Evolutionary conservation across 352 stramenopile genomes (phyloP).

Genomic region (Phytophthora citricola): DNA sequence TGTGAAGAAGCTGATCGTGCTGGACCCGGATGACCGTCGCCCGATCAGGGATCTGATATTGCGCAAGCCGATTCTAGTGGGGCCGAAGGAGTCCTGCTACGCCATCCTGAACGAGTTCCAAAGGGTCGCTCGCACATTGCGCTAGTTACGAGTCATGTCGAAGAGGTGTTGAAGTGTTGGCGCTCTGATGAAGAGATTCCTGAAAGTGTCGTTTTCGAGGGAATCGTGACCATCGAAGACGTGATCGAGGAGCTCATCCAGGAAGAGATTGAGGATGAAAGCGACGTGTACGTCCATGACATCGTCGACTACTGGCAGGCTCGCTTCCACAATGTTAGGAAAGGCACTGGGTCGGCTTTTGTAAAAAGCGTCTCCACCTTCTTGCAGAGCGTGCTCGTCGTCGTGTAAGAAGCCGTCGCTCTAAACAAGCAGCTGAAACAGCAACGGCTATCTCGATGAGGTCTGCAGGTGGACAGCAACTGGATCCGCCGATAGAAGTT

Average conservation of each 20-base stretch:
- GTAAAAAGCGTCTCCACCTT: slow-evolving; percentile 51
- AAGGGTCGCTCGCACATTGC: slow-evolving; percentile 85
- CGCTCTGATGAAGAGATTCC: slow-evolving; percentile 47
- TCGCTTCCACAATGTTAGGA: slow-evolving; percentile 33
- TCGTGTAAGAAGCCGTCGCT: slow-evolving; percentile 46
- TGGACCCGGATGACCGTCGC: slow-evolving; percentile 82
- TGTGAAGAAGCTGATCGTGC: slow-evolving; percentile 91
- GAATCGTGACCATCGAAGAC: slow-evolving; percentile 94
- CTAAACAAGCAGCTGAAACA: slow-evolving; percentile 32
- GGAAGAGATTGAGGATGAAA: slow-evolving; percentile 94
- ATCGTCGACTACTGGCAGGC: slow-evolving; percentile 70
- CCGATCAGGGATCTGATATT: slow-evolving; percentile 73
- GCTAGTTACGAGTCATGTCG: slow-evolving; percentile 70
- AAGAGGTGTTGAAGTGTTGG: slow-evolving; percentile 64
- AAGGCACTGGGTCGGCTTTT: slow-evolving; percentile 43
- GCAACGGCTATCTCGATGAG: slow-evolving; percentile 21
- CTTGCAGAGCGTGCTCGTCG: slow-evolving; percentile 47
- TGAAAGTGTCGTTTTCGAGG: slow-evolving; percentile 71
- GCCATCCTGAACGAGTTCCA: slow-evolving; percentile 93
- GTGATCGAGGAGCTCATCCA: slow-evolving; percentile 93
- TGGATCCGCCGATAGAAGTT: slow-evolving; percentile 48
- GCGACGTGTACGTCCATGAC: slow-evolving; percentile 73
- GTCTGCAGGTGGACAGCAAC: slow-evolving; percentile 12
- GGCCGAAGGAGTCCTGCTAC: slow-evolving; percentile 85
- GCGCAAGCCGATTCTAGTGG: slow-evolving; percentile 81